A percentile compares a stretch with the other conserved stretches of the same genome.
Conservation (phyloP, 345 rosid genomes). For the Eucalyptus polybractea region DNA sequence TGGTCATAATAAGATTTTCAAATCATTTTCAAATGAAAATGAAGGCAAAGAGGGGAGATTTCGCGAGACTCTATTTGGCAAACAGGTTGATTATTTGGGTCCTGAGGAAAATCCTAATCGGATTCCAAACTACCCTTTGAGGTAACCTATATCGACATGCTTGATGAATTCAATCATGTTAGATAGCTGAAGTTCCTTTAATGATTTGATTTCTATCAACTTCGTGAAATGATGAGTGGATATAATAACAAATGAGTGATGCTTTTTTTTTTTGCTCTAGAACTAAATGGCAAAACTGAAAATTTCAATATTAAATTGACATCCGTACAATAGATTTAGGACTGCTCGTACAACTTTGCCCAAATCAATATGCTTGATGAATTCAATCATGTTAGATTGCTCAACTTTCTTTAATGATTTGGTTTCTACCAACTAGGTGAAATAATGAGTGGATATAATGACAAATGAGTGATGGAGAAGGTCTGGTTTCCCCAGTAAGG, state of each 20-base stretch:
- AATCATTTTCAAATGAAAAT: background rate
- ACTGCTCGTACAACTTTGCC: background rate
- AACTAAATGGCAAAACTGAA: background rate
- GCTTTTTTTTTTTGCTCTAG: background rate
- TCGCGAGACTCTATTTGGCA: rapidly evolving
- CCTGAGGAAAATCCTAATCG: background rate
- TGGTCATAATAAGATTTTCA: background rate
- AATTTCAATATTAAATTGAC: background rate
- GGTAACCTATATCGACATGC: background rate
- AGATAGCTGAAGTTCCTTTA: background rate
- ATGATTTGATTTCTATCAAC: background rate
- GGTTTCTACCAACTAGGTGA: background rate
- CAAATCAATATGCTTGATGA: background rate
- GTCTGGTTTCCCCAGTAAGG: background rate
- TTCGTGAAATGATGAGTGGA: background rate
- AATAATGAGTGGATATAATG: background rate
- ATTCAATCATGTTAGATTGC: background rate
- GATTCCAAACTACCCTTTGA: background rate
- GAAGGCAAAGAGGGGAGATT: background rate
- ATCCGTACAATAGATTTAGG: too few relatives aligned
- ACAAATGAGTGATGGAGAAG: background rate
- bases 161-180: background rate
- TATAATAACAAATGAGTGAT: background rate
- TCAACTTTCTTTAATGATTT: background rate
- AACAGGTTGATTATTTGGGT: rapidly evolving